Evolutionary conservation across 495 filamentous ascomycete species (phyloP), one percentile per base, ranked within the genome.

Genomic region (Mytilinidion resinicola): DNA sequence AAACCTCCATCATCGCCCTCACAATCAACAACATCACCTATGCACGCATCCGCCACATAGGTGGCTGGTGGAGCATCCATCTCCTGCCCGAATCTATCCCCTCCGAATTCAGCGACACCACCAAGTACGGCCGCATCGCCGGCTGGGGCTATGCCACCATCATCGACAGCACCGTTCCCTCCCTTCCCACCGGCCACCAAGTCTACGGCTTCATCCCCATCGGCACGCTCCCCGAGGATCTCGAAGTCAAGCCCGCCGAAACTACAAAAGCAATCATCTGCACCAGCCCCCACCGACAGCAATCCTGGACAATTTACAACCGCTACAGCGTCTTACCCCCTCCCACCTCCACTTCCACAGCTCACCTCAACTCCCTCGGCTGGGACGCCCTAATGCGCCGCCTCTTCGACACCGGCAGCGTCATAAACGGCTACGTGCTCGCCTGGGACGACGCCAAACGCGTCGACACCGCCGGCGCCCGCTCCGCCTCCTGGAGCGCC

Each of bases 21-120:
- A 80, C 80, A 0, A 77, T 77, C 14, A 83, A 82, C 69, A 84
- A 80, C 63, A 69, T 82, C 43, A 76, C 71, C 8, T 85, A 84
- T 63, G 80, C 79, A 5, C 68, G 65, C 11, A 30, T 78, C 3
- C 81, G 80, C 14, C 60, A 68, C 43, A 9, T 78, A 10, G 48
- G 81, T 0, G 66, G 64, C 19, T 85, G 80, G 82, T 82, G 75
- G 76, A 61, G 72, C 30, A 48, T 71, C 11, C 76, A 73, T 39
- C 74, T 72, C 0, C 67, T 74, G 3, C 71, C 72, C 0, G 2
- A 50, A 9, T 51, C 67, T 8, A 73, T 74, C 0, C 80, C 82
- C n/a, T 71, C 71, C 0, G 76, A 79, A 9, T 82, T 78, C 67
- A 76, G 78, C 60, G 76, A 83, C 62, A 33, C 57, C 5, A 39